Evolutionary conservation across 768 basidiomycete species (phyloP).

Genomic region (Naganishia vaughanmartiniae): DNA sequence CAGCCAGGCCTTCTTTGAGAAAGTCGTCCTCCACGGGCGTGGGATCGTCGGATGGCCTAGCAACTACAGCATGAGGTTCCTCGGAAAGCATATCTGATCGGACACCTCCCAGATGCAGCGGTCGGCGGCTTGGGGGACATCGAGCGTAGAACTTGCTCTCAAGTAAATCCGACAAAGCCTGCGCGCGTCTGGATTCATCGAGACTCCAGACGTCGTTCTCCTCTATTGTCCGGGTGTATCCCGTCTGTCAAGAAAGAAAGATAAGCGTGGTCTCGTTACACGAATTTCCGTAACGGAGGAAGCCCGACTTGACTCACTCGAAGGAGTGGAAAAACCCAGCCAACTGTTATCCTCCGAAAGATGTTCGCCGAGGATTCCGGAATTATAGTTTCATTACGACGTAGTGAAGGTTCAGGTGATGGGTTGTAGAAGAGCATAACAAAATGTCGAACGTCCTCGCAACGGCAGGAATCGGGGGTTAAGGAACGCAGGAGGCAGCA

Average conservation of each 20-base stretch:
- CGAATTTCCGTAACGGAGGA: background rate
- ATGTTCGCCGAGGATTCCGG: slow-evolving; percentile 19
- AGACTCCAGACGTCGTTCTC: slow-evolving; percentile 26
- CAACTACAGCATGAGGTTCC: background rate
- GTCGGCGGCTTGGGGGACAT: slow-evolving; percentile 18
- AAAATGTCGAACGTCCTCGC: too few relatives aligned
- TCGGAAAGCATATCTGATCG: background rate
- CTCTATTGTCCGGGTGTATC: slow-evolving; percentile 19
- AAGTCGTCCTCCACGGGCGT: background rate
- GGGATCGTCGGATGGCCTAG: background rate
- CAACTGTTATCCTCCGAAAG: background rate
- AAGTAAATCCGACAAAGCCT: slow-evolving; percentile 10
- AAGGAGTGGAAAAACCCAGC: slow-evolving; percentile 22
- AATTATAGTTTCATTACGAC: too few relatives aligned
- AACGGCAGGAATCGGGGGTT: too few relatives aligned
- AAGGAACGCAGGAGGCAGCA: too few relatives aligned
- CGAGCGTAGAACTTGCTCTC: slow-evolving; percentile 24
- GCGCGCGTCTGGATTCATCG: background rate
- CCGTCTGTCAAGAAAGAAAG: background rate
- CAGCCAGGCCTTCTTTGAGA: background rate
- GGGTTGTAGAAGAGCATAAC: too few relatives aligned
- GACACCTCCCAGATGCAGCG: background rate
- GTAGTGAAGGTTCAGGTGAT: too few relatives aligned
- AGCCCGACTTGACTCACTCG: slow-evolving; percentile 2
- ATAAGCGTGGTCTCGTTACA: too few relatives aligned